A percentile compares a stretch with the other conserved stretches of the same genome.
Conservation (phyloP, 192 early-diverging fungal species). For the Backusella westeae region DNA sequence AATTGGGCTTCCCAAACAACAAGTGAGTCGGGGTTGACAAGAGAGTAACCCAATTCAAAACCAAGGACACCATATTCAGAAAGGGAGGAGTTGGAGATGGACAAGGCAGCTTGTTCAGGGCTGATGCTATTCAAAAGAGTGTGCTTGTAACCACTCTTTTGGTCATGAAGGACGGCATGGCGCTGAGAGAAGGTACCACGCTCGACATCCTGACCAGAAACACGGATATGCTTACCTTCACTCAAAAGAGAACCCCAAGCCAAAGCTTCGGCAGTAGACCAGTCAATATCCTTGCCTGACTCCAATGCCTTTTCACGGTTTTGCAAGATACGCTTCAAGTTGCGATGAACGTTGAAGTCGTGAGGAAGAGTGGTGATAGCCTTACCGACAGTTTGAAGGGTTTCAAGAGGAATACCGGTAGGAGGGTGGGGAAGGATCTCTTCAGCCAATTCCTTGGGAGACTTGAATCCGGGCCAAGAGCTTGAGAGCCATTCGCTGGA, state of each 20-base stretch:
- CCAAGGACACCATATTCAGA: conserved; percentile 96
- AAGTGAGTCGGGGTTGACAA: conserved; percentile 91
- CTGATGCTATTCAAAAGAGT: conserved; percentile 85
- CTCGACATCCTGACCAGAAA: conserved; percentile 97
- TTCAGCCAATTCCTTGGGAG: conserved; percentile 68
- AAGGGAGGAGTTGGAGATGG: conserved; percentile 93
- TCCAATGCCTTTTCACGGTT: conserved; percentile 78
- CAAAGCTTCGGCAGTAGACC: conserved; percentile 93
- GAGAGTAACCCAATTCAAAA: conserved; percentile 96
- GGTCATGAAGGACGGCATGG: conserved; percentile 95
- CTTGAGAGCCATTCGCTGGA: conserved; percentile 94
- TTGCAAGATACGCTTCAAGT: conserved; percentile 84
- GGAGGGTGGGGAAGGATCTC: conserved; percentile 67
- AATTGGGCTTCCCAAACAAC: conserved; percentile 99
- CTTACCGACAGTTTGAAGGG: conserved; percentile 80
- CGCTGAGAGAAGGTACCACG: conserved; percentile 99
- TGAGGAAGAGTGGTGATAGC: conserved; percentile 78
- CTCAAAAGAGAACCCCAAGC: conserved; percentile 89
- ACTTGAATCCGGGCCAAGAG: conserved; percentile 90
- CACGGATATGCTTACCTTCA: conserved; percentile 89
- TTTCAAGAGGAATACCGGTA: conserved; percentile 72
- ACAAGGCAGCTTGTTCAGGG: conserved; percentile 86
- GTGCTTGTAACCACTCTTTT: conserved; percentile 80
- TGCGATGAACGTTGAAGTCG: conserved; percentile 83
- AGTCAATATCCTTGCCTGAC: conserved; percentile 85